Conservation (phyloP, 164 flowering plant genomes). For the Paratinospora sagittata region DNA sequence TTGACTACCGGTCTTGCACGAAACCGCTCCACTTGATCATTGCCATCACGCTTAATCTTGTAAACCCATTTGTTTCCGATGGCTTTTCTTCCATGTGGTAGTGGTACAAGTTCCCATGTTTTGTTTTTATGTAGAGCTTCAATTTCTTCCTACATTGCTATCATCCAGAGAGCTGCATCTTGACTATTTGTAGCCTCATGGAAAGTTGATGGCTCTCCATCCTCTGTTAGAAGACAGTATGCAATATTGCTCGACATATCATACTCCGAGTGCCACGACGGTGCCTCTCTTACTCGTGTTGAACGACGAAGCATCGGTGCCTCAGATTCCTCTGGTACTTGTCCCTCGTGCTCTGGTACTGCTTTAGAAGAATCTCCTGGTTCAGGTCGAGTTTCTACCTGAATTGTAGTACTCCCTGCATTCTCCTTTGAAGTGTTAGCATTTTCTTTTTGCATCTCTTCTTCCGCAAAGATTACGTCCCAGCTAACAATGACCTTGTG, state of each 20-base stretch:
- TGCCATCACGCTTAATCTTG: not conserved
- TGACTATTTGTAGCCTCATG: slow-evolving; percentile 1
- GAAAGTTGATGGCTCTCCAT: slow-evolving; percentile 19
- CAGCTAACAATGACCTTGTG: slow-evolving; percentile 12
- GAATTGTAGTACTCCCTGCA: not conserved
- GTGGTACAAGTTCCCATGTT: not conserved
- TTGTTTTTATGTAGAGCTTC: not conserved
- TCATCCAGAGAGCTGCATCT: not conserved
- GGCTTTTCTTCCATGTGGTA: not conserved
- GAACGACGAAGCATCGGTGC: not conserved
- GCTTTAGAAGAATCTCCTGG: not conserved
- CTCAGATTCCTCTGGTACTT: not conserved
- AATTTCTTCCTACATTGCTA: not conserved
- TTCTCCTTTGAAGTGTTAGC: not conserved
- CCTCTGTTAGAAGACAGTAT: slow-evolving; percentile 16
- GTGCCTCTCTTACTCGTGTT: slow-evolving; percentile 5
- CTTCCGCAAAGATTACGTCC: slow-evolving; percentile 16
- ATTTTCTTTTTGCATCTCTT: slow-evolving; percentile 9
- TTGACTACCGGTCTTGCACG: not conserved
- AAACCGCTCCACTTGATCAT: not conserved
- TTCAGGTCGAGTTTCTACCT: not conserved
- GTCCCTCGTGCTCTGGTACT: not conserved
- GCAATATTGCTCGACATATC: slow-evolving; percentile 10
- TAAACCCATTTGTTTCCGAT: not conserved
- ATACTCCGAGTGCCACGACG: slow-evolving; percentile 8